Base-by-base conservation (phyloP, 331 rosid species). In the Erythrophleum ivorense region DNA sequence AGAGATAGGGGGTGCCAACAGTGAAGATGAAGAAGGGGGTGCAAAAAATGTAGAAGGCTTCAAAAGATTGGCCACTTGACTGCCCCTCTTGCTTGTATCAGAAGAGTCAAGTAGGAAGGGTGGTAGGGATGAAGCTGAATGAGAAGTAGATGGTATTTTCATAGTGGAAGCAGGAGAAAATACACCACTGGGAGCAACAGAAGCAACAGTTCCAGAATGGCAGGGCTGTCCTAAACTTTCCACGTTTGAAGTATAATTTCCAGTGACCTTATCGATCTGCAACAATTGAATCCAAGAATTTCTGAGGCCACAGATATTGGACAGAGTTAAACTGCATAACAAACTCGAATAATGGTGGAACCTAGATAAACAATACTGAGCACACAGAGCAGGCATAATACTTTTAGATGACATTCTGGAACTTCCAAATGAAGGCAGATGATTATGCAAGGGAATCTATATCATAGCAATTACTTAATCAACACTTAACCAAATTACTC, bases 41-140 rank as follows among this genome's bases (percentile, higher is more conserved):
- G 91, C 75, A 52, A 90, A 86, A 84, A 95, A 93, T 13, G 91
- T 85, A 63, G 94, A 88, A 70, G 99, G 99, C 82, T 86, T 95
- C 76, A 93, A 64, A 74, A 95, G 98, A 90, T 90, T 91, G 77
- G 87, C 73, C 31, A 81, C 84, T 60, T 77, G 92, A 85, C 73
- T 87, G 78, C 78, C 82, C 84, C 73, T 83, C 85, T 81, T 78
- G 74, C 53, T 72, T 79, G 84, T 81, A 85, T 95, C 97, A 45
- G 86, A 31, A 71, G 91, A 66, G 75, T 85, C 87, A 14, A 71
- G 86, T 62, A 78, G 85, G 14, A 89, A 78, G 54, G 86, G 74
- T 69, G 91, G 88, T 13, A 80, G 81, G 9, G 90, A 78, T 41
- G 91, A 83, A 80, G 87, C 87, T 75, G 89, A 64, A 85, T 72